These are phyloP conservation scores for Actinomortierella ambigua DNA, from an alignment of 371 early-diverging fungal species.

Conservation along the genomic window DNA sequence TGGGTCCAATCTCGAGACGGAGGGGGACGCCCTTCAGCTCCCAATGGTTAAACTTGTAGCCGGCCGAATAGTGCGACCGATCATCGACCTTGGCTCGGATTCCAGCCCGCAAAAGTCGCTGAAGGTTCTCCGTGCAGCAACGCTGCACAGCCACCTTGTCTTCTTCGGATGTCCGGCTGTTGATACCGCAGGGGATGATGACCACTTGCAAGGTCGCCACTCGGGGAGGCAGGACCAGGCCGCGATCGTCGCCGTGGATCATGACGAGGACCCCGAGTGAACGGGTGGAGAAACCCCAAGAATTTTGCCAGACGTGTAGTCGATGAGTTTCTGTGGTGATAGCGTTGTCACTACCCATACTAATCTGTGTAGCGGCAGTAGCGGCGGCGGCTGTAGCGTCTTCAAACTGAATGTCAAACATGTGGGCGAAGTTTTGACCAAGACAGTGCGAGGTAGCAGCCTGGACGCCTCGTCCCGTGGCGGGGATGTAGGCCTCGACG, in stretches of 20 bases:
- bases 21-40: slow-evolving; percentile 96
- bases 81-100: slow-evolving; percentile 88
- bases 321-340: slow-evolving; percentile 53
- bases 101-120: slow-evolving; percentile 73
- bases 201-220: slow-evolving; percentile 94
- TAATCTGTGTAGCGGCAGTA: too few species aligned
- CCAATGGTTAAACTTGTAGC: slow-evolving; percentile 99
- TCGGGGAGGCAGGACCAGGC: slow-evolving; percentile 96
- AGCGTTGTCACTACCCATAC: too few species aligned
- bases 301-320: slow-evolving; percentile 95
- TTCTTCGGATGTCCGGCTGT: slow-evolving; percentile 76
- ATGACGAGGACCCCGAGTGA: slow-evolving; percentile 98
- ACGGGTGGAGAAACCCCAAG: slow-evolving; percentile 99
- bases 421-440: slow-evolving; percentile 98
- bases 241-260: slow-evolving; percentile 98
- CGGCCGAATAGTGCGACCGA: slow-evolving; percentile 91
- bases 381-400: slow-evolving; percentile 53
- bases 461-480: slow-evolving; percentile 98
- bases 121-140: slow-evolving; percentile 67
- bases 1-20: slow-evolving; percentile 97
- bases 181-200: slow-evolving; percentile 94
- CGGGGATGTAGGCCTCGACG: slow-evolving; percentile 98
- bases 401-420: slow-evolving; percentile 91
- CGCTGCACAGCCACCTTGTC: slow-evolving; percentile 65
- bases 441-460: slow-evolving; percentile 98